phyloP scores from a whole-genome alignment of 176 grass and related monocot species.

The barley (Hordeum vulgare) region MorexV3_pseudomolecules_assembly NC_058520.1:529793594-529794093 shows the following conservation, averaged over 20 bases:
- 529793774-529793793: neutral
- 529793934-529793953: conserved; percentile 55
- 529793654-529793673: conserved; percentile 27
- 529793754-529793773: conserved; percentile 10
- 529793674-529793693: neutral
- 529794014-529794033: neutral
- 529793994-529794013: neutral
- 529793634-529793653: conserved; percentile 42
- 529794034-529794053: conserved; percentile 48
- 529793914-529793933: conserved; percentile 73
- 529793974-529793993: neutral
- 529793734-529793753: neutral
- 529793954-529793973: conserved; percentile 33
- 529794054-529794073: conserved; percentile 43
- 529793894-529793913: conserved; percentile 24
- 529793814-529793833: neutral
- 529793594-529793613: neutral
- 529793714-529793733: neutral
- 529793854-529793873: conserved; percentile 22
- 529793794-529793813: neutral
- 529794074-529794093: conserved; percentile 54
- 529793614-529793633: conserved; percentile 27
- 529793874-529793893: neutral
- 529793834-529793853: neutral
- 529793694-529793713: conserved; percentile 25